phyloP scores from a whole-genome alignment of 2,329 filamentous ascomycete species.

The Aspergillus puulaauensis region DNA sequence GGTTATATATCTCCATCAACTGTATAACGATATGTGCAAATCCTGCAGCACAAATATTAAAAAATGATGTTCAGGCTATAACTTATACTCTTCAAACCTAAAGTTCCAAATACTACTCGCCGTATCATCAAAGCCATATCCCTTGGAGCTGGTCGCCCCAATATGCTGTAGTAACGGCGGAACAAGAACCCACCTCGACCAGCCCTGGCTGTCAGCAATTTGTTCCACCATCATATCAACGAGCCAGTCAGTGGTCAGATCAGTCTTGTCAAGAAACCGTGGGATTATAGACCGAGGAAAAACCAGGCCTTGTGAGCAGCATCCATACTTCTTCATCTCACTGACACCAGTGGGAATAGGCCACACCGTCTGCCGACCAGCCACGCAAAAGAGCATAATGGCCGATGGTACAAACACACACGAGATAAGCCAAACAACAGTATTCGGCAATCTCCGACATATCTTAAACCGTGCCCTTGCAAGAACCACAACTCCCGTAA shows the following conservation, averaged over 20 bases:
- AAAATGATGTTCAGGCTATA: too few relatives aligned
- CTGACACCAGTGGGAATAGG: conserved; percentile 36
- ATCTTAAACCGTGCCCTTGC: conserved; percentile 8
- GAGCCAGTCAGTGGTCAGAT: conserved; percentile 13
- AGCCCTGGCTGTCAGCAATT: conserved; percentile 10
- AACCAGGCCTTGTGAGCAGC: conserved; percentile 45
- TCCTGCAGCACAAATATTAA: too few relatives aligned
- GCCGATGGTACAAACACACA: conserved; percentile 27
- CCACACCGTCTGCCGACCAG: conserved; percentile 41
- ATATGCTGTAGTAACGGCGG: conserved; percentile 18
- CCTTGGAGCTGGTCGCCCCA: conserved; percentile 16
- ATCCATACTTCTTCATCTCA: conserved; percentile 42
- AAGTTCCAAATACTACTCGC: conserved; percentile 18
- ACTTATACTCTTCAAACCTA: conserved; percentile 11
- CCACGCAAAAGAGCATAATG: conserved; percentile 40
- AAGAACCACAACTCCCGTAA: conserved; percentile 6
- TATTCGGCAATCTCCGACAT: conserved; percentile 14
- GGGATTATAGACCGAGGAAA: conserved; percentile 32
- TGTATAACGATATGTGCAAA: too few relatives aligned
- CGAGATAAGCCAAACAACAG: conserved; percentile 22
- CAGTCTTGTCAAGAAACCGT: conserved; percentile 8
- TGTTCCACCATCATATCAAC: conserved; percentile 19
- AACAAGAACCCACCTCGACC: conserved; percentile 13
- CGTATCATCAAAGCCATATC: conserved; percentile 14
- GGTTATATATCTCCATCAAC: too few relatives aligned